Conservation (phyloP, 2,329 filamentous ascomycete genomes). For the Phaeosphaeria sp. region DNA sequence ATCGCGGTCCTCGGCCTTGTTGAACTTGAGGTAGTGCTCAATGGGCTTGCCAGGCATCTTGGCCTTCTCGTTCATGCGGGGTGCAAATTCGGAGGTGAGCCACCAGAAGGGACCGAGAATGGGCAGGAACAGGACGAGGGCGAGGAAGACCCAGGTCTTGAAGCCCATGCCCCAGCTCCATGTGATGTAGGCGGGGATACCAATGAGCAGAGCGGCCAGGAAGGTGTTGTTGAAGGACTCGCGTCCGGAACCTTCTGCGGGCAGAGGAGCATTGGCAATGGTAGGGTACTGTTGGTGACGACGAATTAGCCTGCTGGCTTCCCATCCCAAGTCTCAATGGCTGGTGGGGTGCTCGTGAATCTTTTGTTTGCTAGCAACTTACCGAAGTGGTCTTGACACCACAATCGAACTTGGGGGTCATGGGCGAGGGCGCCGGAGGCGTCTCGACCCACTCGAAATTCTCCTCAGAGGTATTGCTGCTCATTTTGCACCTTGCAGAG, state of each 20-base stretch:
- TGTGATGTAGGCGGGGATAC: conserved; percentile 79
- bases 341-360: conserved; percentile 27
- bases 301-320: conserved; percentile 32
- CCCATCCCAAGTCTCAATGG: conserved; percentile 37
- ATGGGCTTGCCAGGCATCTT: conserved; percentile 84
- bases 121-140: conserved; percentile 77
- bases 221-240: conserved; percentile 87
- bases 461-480: conserved; percentile 54
- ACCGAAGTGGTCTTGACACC: conserved; percentile 69
- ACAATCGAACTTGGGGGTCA: conserved; percentile 61
- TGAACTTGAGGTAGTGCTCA: conserved; percentile 89
- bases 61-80: conserved; percentile 92
- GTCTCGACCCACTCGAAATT: conserved; percentile 73
- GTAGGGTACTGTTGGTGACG: conserved; percentile 70
- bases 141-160: conserved; percentile 88
- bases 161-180: conserved; percentile 85
- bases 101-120: conserved; percentile 86
- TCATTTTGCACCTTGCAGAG: conserved; percentile 41
- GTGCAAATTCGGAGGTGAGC: conserved; percentile 77
- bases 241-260: conserved; percentile 83
- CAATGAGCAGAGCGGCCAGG: conserved; percentile 72
- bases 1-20: conserved; percentile 63
- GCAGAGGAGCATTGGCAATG: conserved; percentile 93
- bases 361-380: conserved; percentile 37
- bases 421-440: conserved; percentile 62